Evolutionary conservation across 306 rosid species (phyloP).

Genomic region (Psophocarpus tetragonolobus): DNA sequence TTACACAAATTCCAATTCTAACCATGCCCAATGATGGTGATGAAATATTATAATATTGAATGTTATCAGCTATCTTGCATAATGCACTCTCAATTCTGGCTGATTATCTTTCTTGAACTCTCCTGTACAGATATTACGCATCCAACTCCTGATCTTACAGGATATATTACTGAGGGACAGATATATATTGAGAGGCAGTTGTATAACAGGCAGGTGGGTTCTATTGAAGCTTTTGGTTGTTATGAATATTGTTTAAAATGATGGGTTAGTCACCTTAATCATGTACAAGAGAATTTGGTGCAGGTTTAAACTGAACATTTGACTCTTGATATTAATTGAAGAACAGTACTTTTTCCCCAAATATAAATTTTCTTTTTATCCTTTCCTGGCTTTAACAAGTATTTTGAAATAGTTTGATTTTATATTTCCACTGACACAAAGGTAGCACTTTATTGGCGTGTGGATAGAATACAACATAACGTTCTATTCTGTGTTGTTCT

Average conservation of each 20-base stretch:
- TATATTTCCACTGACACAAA: background rate
- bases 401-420: conserved; percentile 16
- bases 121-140: conserved; percentile 85
- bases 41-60: conserved; percentile 28
- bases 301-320: background rate
- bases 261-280: background rate
- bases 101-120: conserved; percentile 29
- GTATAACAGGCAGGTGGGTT: conserved; percentile 84
- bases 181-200: conserved; percentile 95
- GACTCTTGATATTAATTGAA: background rate
- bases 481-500: background rate
- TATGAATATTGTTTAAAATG: background rate
- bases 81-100: background rate
- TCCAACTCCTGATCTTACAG: conserved; percentile 99
- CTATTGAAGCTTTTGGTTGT: background rate
- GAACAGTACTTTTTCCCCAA: background rate
- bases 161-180: conserved; percentile 99
- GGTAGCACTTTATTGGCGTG: background rate
- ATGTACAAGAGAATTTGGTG: background rate
- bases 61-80: conserved; percentile 15
- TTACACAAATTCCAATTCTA: conserved; percentile 95
- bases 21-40: conserved; percentile 99
- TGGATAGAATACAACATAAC: background rate
- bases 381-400: background rate
- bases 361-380: background rate